Base-by-base conservation (phyloP, 495 filamentous ascomycete genomes). In the Penicillium coffeae region DNA sequence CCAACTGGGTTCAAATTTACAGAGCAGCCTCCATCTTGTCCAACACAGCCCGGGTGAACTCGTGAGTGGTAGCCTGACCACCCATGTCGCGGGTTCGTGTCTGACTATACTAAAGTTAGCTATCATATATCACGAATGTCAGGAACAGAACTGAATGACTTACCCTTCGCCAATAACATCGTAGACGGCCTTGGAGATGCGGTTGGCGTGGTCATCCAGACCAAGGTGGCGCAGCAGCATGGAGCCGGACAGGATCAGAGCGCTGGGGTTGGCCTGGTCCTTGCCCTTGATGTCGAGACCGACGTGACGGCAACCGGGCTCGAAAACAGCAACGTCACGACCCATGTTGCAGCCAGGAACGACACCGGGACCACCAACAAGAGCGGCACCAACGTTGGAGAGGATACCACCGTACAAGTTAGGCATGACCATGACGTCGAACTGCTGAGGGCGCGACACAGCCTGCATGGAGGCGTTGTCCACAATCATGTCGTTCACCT, bases 391-490 rank as follows among this genome's bases (percentile, higher is more conserved):
- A 59, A 98, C 92, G 80, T 98, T 98, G 71, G 94, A 97, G 49
- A 98, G 77, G 62, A 98, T 98, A 56, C 94, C 94, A 69, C 93
- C 93, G 76, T 98, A 98, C 64, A 98, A 76, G 75, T 98, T 98
- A 48, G 93, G 93, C 93, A 98, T 98, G 66, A 98, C 93, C 88
- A 98, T 88, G 55, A 98, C 93, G 69, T 97, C 94, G 63, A 97
- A 97, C 73, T 98, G 93, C 76, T 98, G 93, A 50, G 93, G 93
- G 45, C 80, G 77, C 43, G 88, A 90, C 47, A 97, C 93, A 71
- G 88, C 91, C 75, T 98, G 94, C 93, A 98, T 97, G 56, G 89
- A 95, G 51, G 93, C 94, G 71, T 98, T 98, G 73, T 98, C 93
- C 59, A 98, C 94, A 66, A 98, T 97, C 92, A 97, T 95, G 72